These are phyloP conservation scores for Macrocybe gigantea DNA, from an alignment of 768 basidiomycete species.

Conservation along the genomic window DNA sequence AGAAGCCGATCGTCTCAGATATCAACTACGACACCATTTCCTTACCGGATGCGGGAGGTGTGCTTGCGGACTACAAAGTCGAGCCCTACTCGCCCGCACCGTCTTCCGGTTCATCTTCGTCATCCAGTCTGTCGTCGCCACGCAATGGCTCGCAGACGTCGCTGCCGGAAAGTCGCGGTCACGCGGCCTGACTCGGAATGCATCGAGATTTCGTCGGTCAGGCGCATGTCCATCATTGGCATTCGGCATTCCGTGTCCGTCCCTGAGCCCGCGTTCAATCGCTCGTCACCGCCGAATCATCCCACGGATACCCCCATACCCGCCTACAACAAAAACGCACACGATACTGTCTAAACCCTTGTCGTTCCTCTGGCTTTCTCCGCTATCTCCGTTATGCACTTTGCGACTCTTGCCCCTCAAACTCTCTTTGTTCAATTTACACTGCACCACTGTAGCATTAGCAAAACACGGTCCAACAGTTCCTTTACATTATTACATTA, in stretches of 20 bases:
- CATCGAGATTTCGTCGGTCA: conserved; percentile 26
- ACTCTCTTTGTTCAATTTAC: no score
- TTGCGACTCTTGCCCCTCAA: no score
- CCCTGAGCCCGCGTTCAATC: conserved; percentile 3
- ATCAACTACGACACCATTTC: conserved; percentile 30
- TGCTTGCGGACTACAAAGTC: conserved; percentile 29
- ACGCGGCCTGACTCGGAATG: conserved; percentile 15
- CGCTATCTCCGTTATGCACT: background rate
- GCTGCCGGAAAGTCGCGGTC: conserved; percentile 9
- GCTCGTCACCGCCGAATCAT: conserved; percentile 1
- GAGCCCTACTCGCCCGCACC: conserved; percentile 24
- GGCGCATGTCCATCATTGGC: conserved; percentile 5
- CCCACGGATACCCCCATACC: conserved; percentile 6
- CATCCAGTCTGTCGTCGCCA: conserved; percentile 26
- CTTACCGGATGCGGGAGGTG: conserved; percentile 32
- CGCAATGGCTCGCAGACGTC: background rate
- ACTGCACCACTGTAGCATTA: no score
- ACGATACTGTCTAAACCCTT: background rate
- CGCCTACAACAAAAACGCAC: conserved; percentile 1
- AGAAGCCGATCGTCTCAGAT: conserved; percentile 25
- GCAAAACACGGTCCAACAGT: no score
- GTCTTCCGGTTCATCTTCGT: conserved; percentile 30
- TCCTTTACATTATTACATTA: no score
- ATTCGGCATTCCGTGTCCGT: conserved; percentile 1
- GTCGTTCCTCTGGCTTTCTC: background rate